Evolutionary conservation across 352 stramenopile genomes (phyloP), one percentile per base, ranked within the genome.

Genomic region (Globisporangium takayamanum): DNA sequence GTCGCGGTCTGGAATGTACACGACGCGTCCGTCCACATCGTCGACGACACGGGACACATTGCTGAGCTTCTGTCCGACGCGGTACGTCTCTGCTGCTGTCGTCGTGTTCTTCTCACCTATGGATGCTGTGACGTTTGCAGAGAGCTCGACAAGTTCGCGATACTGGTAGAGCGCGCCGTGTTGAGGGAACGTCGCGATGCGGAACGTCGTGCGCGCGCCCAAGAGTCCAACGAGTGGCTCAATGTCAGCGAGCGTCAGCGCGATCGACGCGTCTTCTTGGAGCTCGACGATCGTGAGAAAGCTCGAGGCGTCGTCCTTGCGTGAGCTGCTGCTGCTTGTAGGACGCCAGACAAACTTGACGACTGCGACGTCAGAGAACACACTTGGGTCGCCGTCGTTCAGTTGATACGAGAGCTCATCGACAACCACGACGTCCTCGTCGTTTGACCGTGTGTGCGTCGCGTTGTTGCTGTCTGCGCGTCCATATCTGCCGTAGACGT

Each of bases 81-180:
- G 37, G 50, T 59, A 64, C 5, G 18, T 16, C 4, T 20, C 5
- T 37, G 11, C 5, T 37, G 11, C 5, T 12, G 1, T 50, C 28
- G 7, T 2, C 4, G 20, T 18, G 22, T 57, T 1, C 8, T 14
- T n/a, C 5, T 7, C 30, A 36, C 30, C 5, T 10, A 8, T 8
- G 10, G 12, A 5, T 48, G 44, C 44, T 46, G 41, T 46, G 3
- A 2, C 14, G 41, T 46, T 14, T 12, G 22, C 22, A 22, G 22
- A 22, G 22, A 22, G 22, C 22, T 22, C 22, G 22, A 22, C 22
- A 22, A 22, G 14, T 50, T 63, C 66, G 52, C 48, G 58, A 14
- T 72, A 88, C 50, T 92, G 79, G 46, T 75, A 88, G 26, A 92
- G 62, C 6, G 53, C 22, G 39, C 81, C 81, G 57, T 82, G 58